Evolutionary conservation across 805 yeast genomes (phyloP), one percentile per base, ranked within the genome.

Genomic region (Yamadazyma sp.): DNA sequence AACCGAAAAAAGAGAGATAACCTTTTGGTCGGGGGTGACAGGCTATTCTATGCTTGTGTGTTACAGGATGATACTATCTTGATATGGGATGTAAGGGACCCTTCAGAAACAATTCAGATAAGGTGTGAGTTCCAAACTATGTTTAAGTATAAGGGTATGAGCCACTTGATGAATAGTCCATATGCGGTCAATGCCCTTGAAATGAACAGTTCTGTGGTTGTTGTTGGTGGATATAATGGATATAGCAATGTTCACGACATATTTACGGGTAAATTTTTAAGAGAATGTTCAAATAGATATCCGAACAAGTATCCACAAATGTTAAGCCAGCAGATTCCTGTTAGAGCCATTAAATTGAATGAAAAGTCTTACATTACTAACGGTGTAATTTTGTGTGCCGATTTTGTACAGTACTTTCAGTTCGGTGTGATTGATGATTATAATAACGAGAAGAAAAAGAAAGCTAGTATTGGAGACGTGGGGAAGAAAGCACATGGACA

Each of bases 201-300:
- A 1, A 43, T 67, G 16, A 66, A 65, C 44, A 52, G 66, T 36
- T 40, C 58, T 0, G 53, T 67, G 6, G 40, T 66, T 15, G 49
- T 67, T 6, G 57, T 73, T 6, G 73, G 75, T 0, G 70, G 71
- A 2, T 64, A 55, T 40, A 62, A 67, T 42, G 78, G 78, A 2
- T 57, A 55, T 33, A 56, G 65, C 18, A 67, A 68, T 35, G 30
- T 72, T 12, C 68, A 69, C 50, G 68, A 73, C 48, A 48, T 65
- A 1, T 55, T 60, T 35, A 70, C 72, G 0, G 79, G 80, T 2
- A 60, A 58, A 19, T 61, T 50, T 30, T 46, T 67, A 18, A 52
- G 73, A 33, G 66, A 57, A 17, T 51, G 60, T 11, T 55, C 66
- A 5, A 46, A 52, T 2, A 55, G 62, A 28, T 53, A 52, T 29